Conservation (phyloP, 495 filamentous ascomycete species). For the Hypoxylon crocopeplum region DNA sequence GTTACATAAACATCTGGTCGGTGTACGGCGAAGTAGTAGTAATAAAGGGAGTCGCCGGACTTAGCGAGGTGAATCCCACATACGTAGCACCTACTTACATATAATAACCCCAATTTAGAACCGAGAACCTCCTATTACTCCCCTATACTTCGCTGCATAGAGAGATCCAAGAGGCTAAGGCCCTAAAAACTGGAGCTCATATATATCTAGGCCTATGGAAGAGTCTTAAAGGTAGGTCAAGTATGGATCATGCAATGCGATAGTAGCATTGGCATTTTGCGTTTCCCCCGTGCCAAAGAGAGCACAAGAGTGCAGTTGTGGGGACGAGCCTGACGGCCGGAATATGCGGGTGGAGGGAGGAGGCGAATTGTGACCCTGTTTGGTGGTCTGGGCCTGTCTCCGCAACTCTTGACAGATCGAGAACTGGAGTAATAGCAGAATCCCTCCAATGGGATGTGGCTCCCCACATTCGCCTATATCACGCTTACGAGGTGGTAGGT, state of each 20-base stretch:
- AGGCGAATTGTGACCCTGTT: constrained; percentile 19
- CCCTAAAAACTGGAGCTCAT: constrained; percentile 17
- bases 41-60: constrained; percentile 10
- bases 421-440: constrained; percentile 19
- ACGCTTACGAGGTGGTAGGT: constrained; percentile 19
- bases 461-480: constrained; percentile 32
- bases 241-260: constrained; percentile 20
- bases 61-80: constrained; percentile 20
- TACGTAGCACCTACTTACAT: constrained; percentile 14
- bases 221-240: neutral
- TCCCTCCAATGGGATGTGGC: constrained; percentile 17
- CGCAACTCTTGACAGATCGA: constrained; percentile 12
- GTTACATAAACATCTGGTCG: constrained; percentile 17
- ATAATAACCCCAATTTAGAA: constrained; percentile 10
- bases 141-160: neutral
- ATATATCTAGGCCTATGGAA: constrained; percentile 8
- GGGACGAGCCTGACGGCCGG: constrained; percentile 22
- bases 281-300: constrained; percentile 24
- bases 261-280: constrained; percentile 12
- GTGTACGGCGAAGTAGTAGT: constrained; percentile 1
- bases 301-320: constrained; percentile 11
- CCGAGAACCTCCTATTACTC: constrained; percentile 2
- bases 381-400: constrained; percentile 30
- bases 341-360: constrained; percentile 20
- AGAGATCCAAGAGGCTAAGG: constrained; percentile 12